phyloP scores from a whole-genome alignment of 495 filamentous ascomycete genomes.

The Letharia lupina region DNA sequence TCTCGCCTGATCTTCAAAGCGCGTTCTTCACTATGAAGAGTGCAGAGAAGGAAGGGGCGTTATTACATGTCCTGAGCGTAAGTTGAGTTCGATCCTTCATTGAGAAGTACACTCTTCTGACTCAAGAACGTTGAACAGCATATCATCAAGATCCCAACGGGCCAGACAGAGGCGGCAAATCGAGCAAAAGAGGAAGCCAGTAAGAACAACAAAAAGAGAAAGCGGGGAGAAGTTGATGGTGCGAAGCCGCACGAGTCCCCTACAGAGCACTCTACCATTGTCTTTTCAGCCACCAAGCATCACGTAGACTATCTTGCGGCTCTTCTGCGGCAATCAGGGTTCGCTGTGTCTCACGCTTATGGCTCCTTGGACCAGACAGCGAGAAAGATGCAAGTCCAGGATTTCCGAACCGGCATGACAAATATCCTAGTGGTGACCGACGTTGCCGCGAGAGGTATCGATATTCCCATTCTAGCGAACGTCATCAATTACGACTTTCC shows the following conservation, averaged over 20 bases:
- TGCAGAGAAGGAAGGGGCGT: conserved; percentile 83
- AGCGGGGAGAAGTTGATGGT: conserved; percentile 38
- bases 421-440: conserved; percentile 96
- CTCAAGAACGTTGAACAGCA: conserved; percentile 27
- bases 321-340: conserved; percentile 65
- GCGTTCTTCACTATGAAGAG: conserved; percentile 91
- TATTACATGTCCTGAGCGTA: conserved; percentile 75
- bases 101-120: not conserved
- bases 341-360: conserved; percentile 84
- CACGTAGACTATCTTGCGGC: conserved; percentile 89
- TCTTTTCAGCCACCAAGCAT: conserved; percentile 93
- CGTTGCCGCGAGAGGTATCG: conserved; percentile 92
- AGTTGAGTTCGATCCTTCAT: not conserved
- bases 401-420: conserved; percentile 73
- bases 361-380: conserved; percentile 90
- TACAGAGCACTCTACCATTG: conserved; percentile 76
- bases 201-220: conserved; percentile 40
- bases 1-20: conserved; percentile 86
- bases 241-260: conserved; percentile 47
- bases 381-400: conserved; percentile 78
- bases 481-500: conserved; percentile 99
- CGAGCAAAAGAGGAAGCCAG: conserved; percentile 29
- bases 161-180: conserved; percentile 48
- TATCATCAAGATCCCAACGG: conserved; percentile 86
- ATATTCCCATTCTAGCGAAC: conserved; percentile 92